Conservation (phyloP, 345 rosid genomes). For the Ricinus communis region DNA sequence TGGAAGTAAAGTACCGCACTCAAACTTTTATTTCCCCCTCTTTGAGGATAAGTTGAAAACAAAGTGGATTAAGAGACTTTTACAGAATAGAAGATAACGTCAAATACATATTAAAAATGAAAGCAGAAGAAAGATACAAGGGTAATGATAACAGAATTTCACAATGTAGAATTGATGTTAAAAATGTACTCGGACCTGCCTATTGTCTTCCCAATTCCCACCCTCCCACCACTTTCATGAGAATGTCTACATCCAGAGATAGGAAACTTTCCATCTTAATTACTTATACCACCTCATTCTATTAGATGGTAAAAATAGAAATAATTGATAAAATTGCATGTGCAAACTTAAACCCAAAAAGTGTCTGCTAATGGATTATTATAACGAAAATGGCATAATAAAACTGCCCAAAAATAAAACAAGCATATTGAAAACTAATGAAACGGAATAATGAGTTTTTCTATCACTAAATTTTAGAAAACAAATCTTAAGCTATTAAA, state of each 20-base stretch:
- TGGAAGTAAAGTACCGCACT: slow-evolving; percentile 21
- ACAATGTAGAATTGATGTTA: background rate
- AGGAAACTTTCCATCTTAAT: background rate
- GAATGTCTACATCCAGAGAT: background rate
- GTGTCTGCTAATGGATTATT: background rate
- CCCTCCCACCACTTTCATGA: background rate
- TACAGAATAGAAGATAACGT: background rate
- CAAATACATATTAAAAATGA: background rate
- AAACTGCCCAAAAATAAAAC: background rate
- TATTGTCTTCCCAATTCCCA: background rate
- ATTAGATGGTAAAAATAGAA: background rate
- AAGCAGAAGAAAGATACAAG: background rate
- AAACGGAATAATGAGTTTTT: background rate
- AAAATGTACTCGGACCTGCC: too few species aligned
- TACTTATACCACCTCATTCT: background rate
- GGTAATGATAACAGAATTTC: background rate
- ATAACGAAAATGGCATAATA: background rate
- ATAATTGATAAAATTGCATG: background rate
- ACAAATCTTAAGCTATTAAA: background rate
- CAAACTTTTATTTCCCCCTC: background rate
- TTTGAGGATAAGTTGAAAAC: background rate
- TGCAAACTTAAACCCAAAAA: slow-evolving; percentile 1
- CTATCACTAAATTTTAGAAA: background rate
- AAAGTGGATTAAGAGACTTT: background rate
- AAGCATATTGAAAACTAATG: background rate